Base-by-base conservation (phyloP, 179 eudicot genomes). In the Vitellaria paradoxa region DNA sequence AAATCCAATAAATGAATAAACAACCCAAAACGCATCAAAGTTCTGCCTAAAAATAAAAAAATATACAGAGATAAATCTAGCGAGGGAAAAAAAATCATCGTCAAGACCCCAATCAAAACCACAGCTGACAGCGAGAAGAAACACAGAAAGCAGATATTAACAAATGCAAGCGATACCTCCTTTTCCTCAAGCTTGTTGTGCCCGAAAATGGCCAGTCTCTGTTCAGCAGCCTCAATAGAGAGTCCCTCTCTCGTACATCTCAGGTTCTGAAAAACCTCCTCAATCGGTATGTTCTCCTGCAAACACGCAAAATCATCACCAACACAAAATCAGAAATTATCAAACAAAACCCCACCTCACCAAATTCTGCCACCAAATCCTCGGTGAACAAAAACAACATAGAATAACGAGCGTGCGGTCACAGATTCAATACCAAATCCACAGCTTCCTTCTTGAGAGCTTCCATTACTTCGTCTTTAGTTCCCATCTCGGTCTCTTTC, bases 161-260 rank as follows among this genome's bases (percentile, higher is more conserved):
- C 5, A 68, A 2, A 21, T 37, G 46, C 70, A 61, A 47, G 30
- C 17, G 13, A 7, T 12, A 92, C 97, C 96, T 84, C 77, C 83
- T 92, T 92, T 78, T 91, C 97, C 78, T 91, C 97, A 82, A 92
- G 97, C 85, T 91, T 92, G 79, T 92, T 92, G 76, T 87, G 86
- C 45, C 97, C 95, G 81, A 91, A 91, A 49, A 92, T 88, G 30
- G 72, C 81, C 37, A 92, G 83, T 78, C 96, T 88, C 85, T 84
- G 89, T 67, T 81, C 81, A 80, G 90, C 92, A 87, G 82, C 91
- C 66, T 89, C 88, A 42, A 82, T 60, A 15, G 88, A 81, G 30
- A 91, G 92, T 68, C 97, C 96, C 72, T 85, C 90, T 76, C 70
- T 89, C 78, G 75, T 81, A 85, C 97, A 93, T 88, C 90, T 91